Conservation (phyloP, 805 yeast genomes). For the Metschnikowia noctiluminum region DNA sequence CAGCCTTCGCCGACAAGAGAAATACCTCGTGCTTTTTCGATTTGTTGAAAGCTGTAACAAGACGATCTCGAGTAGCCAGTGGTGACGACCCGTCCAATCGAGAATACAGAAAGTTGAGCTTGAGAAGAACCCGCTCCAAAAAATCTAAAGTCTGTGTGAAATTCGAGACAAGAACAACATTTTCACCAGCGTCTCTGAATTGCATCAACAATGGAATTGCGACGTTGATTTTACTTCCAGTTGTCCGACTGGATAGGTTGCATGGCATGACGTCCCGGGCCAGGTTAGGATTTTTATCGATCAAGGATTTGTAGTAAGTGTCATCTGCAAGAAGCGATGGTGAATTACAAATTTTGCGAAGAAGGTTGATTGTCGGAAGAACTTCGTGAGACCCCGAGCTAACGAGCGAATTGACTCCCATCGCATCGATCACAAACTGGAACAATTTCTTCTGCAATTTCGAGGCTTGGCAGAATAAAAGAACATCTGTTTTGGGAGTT, state of each 20-base stretch:
- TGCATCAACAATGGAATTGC: constrained; percentile 54
- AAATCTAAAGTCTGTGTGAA: constrained; percentile 85
- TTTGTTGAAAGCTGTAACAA: constrained; percentile 69
- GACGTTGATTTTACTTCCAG: constrained; percentile 60
- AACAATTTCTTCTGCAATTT: constrained; percentile 55
- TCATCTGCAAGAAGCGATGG: constrained; percentile 62
- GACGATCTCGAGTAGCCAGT: constrained; percentile 54
- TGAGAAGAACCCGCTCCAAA: constrained; percentile 53
- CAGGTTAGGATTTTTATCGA: background rate
- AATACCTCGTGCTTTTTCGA: constrained; percentile 48
- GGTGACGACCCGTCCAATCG: constrained; percentile 87
- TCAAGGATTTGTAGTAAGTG: constrained; percentile 20
- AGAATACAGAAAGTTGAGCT: constrained; percentile 47
- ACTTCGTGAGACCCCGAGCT: constrained; percentile 37
- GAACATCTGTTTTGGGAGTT: constrained; percentile 71
- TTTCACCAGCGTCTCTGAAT: constrained; percentile 51
- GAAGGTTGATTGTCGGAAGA: constrained; percentile 64
- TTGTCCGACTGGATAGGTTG: constrained; percentile 14
- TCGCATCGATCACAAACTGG: constrained; percentile 42
- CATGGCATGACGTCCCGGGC: constrained; percentile 16
- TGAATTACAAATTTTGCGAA: constrained; percentile 81
- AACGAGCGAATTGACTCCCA: constrained; percentile 30
- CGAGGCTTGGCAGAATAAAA: constrained; percentile 79
- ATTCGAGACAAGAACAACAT: constrained; percentile 82
- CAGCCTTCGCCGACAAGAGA: constrained; percentile 82